Evolutionary conservation across 2,329 filamentous ascomycete species (phyloP), one percentile per base, ranked within the genome.

Genomic region (Aschersonia sp.): DNA sequence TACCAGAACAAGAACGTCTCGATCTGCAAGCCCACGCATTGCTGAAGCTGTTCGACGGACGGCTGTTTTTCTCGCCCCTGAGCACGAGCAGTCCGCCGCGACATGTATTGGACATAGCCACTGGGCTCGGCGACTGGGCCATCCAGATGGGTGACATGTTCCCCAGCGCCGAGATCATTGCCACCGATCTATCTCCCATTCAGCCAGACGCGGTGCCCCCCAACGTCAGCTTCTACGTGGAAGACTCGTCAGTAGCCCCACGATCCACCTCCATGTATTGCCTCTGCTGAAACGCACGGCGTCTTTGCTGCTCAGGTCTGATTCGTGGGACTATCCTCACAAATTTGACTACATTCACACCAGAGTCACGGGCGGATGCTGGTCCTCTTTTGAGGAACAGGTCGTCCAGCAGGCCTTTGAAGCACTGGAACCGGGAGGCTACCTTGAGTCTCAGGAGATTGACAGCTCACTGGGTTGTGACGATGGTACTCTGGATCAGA

Each of bases 221-320:
- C 14, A 89, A 89, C 52, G 81, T 87, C 11, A 76, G 79, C 51
- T 89, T 89, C 53, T 78, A 79, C 50, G 73, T 89, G 43, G 83
- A 87, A 57, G 83, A 88, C 55, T 65, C 64, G 61, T 64, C 58
- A 54, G 63, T 59, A 22, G 14, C 6, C 11, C 10, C 22, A 43
- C 14, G 14, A 14, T 14, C 14, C 14, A 14, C 14, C 14, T 14
- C 14, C 14, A 14, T 14, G 14, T 14, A 14, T 14, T 14, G 14
- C 14, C 14, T 14, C 14, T 14, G 14, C 14, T 14, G 14, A 14
- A 14, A 14, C 14, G 14, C 14, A 14, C 14, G 14, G 14, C 14
- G 14, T 7, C 7, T 7, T 37, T 11, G 32, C 11, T 37, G 7
- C 9, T 11, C 48, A 72, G 71, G 14, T 63, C 66, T 2, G 67